A percentile compares a stretch with the other conserved stretches of the same genome.
Conservation (phyloP, 495 filamentous ascomycete genomes). For the Trichoderma asperelloides region DNA sequence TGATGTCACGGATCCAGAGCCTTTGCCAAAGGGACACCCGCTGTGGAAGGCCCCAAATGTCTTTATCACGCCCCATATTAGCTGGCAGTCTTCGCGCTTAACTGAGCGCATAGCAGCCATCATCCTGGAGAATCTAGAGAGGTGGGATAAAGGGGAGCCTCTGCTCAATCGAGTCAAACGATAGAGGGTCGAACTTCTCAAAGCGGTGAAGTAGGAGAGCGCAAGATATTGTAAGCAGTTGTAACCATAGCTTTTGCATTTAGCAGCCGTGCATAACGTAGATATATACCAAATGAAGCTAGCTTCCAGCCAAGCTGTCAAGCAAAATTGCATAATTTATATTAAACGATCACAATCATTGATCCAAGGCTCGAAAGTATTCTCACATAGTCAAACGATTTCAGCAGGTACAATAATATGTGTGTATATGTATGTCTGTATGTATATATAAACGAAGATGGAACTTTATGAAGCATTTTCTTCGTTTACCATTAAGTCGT, state of each 20-base stretch:
- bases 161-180: constrained; percentile 26
- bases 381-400: background rate
- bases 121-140: constrained; percentile 26
- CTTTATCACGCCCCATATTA: constrained; percentile 73
- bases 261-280: background rate
- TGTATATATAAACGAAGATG: constrained; percentile 16
- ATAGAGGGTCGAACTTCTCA: constrained; percentile 8
- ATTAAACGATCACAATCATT: background rate
- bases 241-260: background rate
- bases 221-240: background rate
- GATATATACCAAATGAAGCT: background rate
- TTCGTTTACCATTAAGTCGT: background rate
- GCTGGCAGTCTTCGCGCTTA: constrained; percentile 52
- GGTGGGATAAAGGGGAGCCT: constrained; percentile 17
- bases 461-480: constrained; percentile 16
- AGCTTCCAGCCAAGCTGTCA: background rate
- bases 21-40: constrained; percentile 58
- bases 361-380: no score
- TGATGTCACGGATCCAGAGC: constrained; percentile 85
- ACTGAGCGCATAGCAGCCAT: constrained; percentile 50
- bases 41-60: constrained; percentile 69
- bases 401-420: background rate
- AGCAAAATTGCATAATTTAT: background rate
- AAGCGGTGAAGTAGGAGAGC: background rate
- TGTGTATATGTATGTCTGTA: background rate